These are phyloP conservation scores for Zygosaccharomyces siamensis DNA, from an alignment of 805 yeast species.

Conservation along the genomic window DNA sequence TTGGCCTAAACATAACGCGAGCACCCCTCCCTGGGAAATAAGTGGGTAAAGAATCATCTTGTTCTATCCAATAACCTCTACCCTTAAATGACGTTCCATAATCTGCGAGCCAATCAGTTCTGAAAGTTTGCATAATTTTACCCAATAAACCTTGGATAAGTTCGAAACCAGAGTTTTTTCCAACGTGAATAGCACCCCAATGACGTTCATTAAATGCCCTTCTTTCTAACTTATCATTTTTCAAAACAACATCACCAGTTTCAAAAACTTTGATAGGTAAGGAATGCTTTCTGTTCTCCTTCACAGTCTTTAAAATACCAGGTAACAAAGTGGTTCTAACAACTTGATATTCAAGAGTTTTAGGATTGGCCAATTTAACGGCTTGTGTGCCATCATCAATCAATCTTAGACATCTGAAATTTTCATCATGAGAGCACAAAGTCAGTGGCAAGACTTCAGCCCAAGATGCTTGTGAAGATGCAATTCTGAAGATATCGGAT, in stretches of 20 bases:
- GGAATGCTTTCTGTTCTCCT: conserved; percentile 93
- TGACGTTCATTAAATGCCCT: conserved; percentile 88
- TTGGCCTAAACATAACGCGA: conserved; percentile 65
- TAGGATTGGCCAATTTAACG: conserved; percentile 91
- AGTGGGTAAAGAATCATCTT: conserved; percentile 59
- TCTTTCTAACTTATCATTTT: conserved; percentile 75
- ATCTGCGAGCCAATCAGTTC: conserved; percentile 75
- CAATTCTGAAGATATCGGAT: conserved; percentile 82
- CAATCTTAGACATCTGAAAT: conserved; percentile 77
- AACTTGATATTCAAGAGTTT: conserved; percentile 94
- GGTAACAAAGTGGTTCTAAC: conserved; percentile 93
- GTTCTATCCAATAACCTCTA: conserved; percentile 86
- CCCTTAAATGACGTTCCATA: conserved; percentile 41
- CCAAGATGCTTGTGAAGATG: conserved; percentile 94
- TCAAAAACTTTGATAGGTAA: conserved; percentile 94
- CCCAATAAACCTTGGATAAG: conserved; percentile 90
- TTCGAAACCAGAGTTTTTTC: conserved; percentile 94
- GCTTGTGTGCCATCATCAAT: conserved; percentile 72
- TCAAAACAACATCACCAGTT: conserved; percentile 89
- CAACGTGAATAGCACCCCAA: conserved; percentile 92
- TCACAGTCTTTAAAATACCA: conserved; percentile 89
- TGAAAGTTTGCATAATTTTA: conserved; percentile 91
- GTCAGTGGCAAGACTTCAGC: conserved; percentile 93
- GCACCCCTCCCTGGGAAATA: conserved; percentile 99
- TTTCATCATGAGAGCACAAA: conserved; percentile 93